A percentile compares a stretch with the other conserved stretches of the same genome.
Conservation (phyloP, 257 asterid species). For the Ilex aquifolium region DNA sequence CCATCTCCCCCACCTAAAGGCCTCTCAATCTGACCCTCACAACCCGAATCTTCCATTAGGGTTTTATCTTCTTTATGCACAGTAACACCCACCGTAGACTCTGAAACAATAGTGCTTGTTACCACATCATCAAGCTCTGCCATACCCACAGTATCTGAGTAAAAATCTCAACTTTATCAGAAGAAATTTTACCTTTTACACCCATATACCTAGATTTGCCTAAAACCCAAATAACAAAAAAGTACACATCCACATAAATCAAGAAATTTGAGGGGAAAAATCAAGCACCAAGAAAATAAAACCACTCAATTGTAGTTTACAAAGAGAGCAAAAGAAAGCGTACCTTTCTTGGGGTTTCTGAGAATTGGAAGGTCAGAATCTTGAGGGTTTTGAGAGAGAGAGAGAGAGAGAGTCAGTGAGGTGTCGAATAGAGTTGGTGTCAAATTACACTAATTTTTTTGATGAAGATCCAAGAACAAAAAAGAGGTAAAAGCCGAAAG, state of each 20-base stretch:
- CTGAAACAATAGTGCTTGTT: slow-evolving; percentile 33
- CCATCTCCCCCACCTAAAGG: slow-evolving; percentile 41
- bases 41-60: slow-evolving; percentile 21
- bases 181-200: too few relatives aligned
- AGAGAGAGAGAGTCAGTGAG: slow-evolving; percentile 15
- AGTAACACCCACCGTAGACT: slow-evolving; percentile 27
- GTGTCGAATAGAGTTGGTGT: not conserved
- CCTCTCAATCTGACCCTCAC: slow-evolving; percentile 35
- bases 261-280: slow-evolving; percentile 3
- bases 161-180: slow-evolving; percentile 28
- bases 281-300: not conserved
- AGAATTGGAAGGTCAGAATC: slow-evolving; percentile 28
- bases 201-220: slow-evolving; percentile 10
- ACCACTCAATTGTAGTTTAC: slow-evolving; percentile 8
- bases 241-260: slow-evolving; percentile 22
- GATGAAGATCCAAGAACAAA: too few relatives aligned
- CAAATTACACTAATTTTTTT: not conserved
- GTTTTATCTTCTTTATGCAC: slow-evolving; percentile 28
- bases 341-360: slow-evolving; percentile 37
- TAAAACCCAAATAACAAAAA: slow-evolving; percentile 36
- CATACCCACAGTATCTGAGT: slow-evolving; percentile 29
- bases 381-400: slow-evolving; percentile 21
- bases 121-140: slow-evolving; percentile 54
- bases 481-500: not conserved
- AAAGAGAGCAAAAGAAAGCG: slow-evolving; percentile 2